These are phyloP conservation scores for Trifolium repens DNA, from an alignment of 306 rosid genomes.

Conservation along the genomic window DNA sequence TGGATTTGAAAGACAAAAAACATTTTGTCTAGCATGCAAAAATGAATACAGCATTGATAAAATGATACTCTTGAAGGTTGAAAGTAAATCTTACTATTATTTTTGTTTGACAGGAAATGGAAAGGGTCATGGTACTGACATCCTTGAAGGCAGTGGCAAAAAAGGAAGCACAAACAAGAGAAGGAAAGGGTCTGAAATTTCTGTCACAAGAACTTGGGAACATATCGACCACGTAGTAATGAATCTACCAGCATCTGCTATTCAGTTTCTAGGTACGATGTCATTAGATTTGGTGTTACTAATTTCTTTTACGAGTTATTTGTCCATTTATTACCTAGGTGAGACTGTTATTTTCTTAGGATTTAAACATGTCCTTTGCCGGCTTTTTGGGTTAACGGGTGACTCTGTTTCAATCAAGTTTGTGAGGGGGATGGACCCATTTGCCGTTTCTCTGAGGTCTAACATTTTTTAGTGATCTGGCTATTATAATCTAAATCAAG, in stretches of 20 bases:
- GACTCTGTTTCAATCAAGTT: conserved; percentile 2
- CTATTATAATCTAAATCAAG: conserved; percentile 33
- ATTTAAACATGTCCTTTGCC: not conserved
- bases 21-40: conserved; percentile 17
- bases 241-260: conserved; percentile 96
- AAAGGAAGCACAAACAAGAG: conserved; percentile 73
- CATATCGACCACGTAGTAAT: conserved; percentile 88
- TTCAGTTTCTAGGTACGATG: conserved; percentile 79
- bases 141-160: conserved; percentile 47
- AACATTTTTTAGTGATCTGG: conserved; percentile 7
- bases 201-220: conserved; percentile 65
- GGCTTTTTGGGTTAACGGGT: not conserved
- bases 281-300: conserved; percentile 34
- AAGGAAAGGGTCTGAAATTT: conserved; percentile 54
- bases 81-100: conserved; percentile 28
- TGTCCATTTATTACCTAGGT: not conserved
- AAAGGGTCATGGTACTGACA: conserved; percentile 39
- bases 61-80: conserved; percentile 16
- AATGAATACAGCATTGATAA: conserved; percentile 12
- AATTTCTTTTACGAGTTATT: conserved; percentile 28
- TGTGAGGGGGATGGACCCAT: conserved; percentile 25
- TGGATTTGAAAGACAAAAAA: conserved; percentile 18
- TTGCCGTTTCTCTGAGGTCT: conserved; percentile 18
- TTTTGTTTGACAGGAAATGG: conserved; percentile 56
- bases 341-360: conserved; percentile 21